Percentiles rank a stretch among this genome's conserved stretches.
Evolutionary conservation across 345 rosid species (phyloP).

Genomic region (Brassica napus): DNA sequence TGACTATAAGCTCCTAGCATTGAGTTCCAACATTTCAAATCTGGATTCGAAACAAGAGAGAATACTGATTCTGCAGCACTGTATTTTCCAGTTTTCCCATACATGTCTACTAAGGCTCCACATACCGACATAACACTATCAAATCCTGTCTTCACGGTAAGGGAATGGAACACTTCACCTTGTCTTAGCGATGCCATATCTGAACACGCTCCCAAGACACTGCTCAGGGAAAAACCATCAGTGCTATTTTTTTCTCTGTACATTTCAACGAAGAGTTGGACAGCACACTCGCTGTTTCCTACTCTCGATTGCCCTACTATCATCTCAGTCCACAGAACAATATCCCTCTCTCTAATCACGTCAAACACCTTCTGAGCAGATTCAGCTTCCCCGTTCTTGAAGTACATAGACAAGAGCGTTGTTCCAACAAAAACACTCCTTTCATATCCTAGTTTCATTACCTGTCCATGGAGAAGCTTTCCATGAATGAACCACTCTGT

Average conservation of each 20-base stretch:
- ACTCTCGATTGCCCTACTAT: constrained; percentile 68
- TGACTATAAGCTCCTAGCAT: constrained; percentile 77
- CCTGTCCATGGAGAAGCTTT: constrained; percentile 66
- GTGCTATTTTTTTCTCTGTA: constrained; percentile 47
- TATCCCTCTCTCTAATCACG: constrained; percentile 55
- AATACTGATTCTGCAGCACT: constrained; percentile 58
- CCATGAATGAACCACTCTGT: constrained; percentile 48
- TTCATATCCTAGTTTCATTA: constrained; percentile 53
- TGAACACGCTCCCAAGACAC: constrained; percentile 77
- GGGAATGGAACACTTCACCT: constrained; percentile 76
- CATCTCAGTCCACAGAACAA: constrained; percentile 93
- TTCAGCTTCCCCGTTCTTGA: constrained; percentile 53
- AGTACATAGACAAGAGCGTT: constrained; percentile 75
- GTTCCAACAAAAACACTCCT: constrained; percentile 62
- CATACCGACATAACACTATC: constrained; percentile 55
- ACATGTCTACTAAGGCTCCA: constrained; percentile 82
- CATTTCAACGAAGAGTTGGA: constrained; percentile 57
- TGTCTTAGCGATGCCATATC: constrained; percentile 64
- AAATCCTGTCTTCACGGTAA: constrained; percentile 57
- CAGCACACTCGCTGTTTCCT: constrained; percentile 59
- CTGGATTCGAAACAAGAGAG: constrained; percentile 50
- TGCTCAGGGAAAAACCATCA: constrained; percentile 75
- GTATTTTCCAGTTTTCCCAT: constrained; percentile 68
- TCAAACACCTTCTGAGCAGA: constrained; percentile 56
- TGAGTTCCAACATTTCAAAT: constrained; percentile 88